Conservation (phyloP, 345 rosid genomes). For the Eucalyptus erythrocorys region DNA sequence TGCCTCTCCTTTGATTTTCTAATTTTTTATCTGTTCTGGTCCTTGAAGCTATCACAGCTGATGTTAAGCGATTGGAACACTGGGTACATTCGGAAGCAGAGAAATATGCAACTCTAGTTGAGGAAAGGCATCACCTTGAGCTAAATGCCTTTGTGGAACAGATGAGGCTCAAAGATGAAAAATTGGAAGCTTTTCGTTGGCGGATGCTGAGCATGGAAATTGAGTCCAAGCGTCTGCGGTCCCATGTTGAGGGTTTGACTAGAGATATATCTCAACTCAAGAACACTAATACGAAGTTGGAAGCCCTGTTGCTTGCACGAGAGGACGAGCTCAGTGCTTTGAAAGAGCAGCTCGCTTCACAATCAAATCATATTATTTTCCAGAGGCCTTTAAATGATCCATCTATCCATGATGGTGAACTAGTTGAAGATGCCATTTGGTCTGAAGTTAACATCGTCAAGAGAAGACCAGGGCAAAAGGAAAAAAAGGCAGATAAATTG, state of each 20-base stretch:
- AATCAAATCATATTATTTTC: background rate
- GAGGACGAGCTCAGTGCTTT: conserved; percentile 38
- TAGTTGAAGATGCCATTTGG: conserved; percentile 12
- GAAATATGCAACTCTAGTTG: conserved; percentile 34
- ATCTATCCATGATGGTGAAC: conserved; percentile 12
- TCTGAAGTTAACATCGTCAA: conserved; percentile 21
- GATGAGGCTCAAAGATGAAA: conserved; percentile 75
- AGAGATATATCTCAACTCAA: conserved; percentile 47
- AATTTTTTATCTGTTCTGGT: background rate
- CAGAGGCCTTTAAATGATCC: background rate
- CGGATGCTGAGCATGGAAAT: conserved; percentile 61
- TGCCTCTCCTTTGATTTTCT: background rate
- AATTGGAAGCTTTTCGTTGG: conserved; percentile 65
- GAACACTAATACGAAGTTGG: conserved; percentile 42
- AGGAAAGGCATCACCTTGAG: conserved; percentile 59
- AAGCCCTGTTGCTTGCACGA: conserved; percentile 27
- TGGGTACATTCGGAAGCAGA: conserved; percentile 58
- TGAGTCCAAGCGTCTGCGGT: conserved; percentile 59
- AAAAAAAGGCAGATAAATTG: conserved; percentile 10
- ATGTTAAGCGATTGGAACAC: conserved; percentile 37
- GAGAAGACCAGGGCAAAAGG: conserved; percentile 20
- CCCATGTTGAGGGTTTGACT: conserved; percentile 51
- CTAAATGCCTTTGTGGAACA: conserved; percentile 60
- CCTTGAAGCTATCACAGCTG: conserved; percentile 26
- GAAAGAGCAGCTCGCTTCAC: conserved; percentile 25